Evolutionary conservation across 805 yeast species (phyloP).

Genomic region (Metschnikowia bowlesiae): DNA sequence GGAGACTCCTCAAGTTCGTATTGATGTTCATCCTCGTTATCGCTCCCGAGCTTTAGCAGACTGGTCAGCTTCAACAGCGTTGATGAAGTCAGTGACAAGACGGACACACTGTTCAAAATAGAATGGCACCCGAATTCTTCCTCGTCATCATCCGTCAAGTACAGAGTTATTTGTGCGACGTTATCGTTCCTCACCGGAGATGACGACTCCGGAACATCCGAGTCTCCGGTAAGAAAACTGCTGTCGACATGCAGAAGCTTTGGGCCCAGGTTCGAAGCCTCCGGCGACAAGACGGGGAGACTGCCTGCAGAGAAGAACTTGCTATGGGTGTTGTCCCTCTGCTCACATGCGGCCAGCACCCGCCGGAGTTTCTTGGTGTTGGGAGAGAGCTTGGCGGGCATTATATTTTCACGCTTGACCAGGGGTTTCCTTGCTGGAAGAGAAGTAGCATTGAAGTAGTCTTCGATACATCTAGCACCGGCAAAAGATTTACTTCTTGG

Average conservation of each 20-base stretch:
- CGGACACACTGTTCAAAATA: conserved; percentile 8
- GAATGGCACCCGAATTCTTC: conserved; percentile 8
- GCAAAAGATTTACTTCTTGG: conserved; percentile 9
- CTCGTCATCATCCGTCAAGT: conserved; percentile 17
- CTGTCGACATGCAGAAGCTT: not conserved
- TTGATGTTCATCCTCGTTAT: conserved; percentile 26
- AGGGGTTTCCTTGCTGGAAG: not conserved
- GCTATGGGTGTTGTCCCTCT: conserved; percentile 10
- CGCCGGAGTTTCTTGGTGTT: conserved; percentile 16
- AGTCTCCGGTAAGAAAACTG: conserved; percentile 23
- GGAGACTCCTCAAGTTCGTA: conserved; percentile 43
- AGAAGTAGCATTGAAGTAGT: conserved; percentile 10
- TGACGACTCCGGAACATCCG: conserved; percentile 30
- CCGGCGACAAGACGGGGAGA: not conserved
- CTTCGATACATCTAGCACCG: conserved; percentile 10
- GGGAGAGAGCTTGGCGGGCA: conserved; percentile 14
- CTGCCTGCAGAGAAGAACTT: conserved; percentile 13
- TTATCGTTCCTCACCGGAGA: conserved; percentile 20
- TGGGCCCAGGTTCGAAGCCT: not conserved
- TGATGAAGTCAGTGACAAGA: conserved; percentile 5
- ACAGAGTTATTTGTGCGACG: conserved; percentile 7
- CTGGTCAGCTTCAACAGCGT: not conserved
- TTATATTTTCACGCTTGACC: conserved; percentile 6
- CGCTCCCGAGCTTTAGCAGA: conserved; percentile 10
- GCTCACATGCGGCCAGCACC: not conserved